Base-by-base conservation (phyloP, 345 rosid species). In the Eucalyptus leucophloia region DNA sequence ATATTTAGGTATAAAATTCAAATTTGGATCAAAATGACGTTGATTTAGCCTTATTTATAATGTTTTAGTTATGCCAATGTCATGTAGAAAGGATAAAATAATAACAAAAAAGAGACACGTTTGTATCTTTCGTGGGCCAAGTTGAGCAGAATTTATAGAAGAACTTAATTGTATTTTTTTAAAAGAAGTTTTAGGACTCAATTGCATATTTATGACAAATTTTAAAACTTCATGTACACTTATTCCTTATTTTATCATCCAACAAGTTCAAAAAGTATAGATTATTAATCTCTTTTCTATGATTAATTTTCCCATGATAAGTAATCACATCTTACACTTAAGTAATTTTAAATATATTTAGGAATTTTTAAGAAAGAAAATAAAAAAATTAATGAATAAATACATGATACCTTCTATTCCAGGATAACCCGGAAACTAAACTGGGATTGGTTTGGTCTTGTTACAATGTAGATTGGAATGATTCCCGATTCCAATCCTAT, bases 131-230 rank as follows among this genome's bases (percentile, higher is more conserved):
- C 3, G 0, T 60, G 13, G 30, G 32, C 30, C 30, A 60, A 60
- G 7, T 58, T 24, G 14, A 28, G 30, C 15, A 12, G 0, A 60
- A 12, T 60, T 60, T 1, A 26, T 0, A 12, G 0, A 60, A 60
- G 30, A 26, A 60, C 15, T 26, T 26, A 11, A 58, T 60, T 60
- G 7, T 0, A 1, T 0, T 12, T 24, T 11, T 58, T 58, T 0
- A 0, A 26, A 58, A 11, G 0, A 58, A 11, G 0, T 5, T 58
- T 60, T 60, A 60, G 0, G 7, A 60, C 7, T 1, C 6, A 60
- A 60, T 26, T 60, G 16, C 13, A 60, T 0, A 24, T 60, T 60
- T 26, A 28, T 24, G 15, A 26, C 1, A 60, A 26, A 2, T 60
- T 60, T 60, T 26, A 60, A 12, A 2, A 60, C 30, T 60, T 1